These are phyloP conservation scores for Cicer pinnatifidum DNA, from an alignment of 306 rosid genomes.

Conservation along the genomic window DNA sequence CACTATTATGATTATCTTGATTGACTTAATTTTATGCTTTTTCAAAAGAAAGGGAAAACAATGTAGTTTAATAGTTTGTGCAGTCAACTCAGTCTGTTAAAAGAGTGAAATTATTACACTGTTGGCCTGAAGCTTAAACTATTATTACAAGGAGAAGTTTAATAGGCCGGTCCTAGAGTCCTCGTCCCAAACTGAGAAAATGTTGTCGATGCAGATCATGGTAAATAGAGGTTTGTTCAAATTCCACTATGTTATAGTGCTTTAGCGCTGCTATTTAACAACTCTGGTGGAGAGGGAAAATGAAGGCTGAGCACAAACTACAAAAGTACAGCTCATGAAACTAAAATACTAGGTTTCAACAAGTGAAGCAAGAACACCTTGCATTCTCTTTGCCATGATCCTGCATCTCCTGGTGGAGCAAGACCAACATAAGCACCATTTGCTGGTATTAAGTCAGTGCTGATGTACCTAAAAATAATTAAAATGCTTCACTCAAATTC, in stretches of 20 bases:
- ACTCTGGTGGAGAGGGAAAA: background rate
- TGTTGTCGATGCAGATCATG: no score
- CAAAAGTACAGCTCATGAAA: slow-evolving; percentile 39
- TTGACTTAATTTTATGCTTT: slow-evolving; percentile 22
- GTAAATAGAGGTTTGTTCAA: no score
- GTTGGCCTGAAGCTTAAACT: slow-evolving; percentile 15
- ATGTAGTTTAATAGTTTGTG: slow-evolving; percentile 7
- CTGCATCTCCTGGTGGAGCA: slow-evolving; percentile 82
- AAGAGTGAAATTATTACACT: slow-evolving; percentile 17
- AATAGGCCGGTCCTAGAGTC: slow-evolving; percentile 18
- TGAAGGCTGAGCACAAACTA: slow-evolving; percentile 24
- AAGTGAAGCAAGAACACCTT: slow-evolving; percentile 58
- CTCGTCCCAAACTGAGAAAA: background rate
- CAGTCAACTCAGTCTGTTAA: slow-evolving; percentile 17
- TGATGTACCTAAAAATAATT: slow-evolving; percentile 57
- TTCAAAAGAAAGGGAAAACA: slow-evolving; percentile 31
- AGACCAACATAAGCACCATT: slow-evolving; percentile 76
- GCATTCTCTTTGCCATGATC: slow-evolving; percentile 93
- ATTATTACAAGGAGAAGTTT: slow-evolving; percentile 11
- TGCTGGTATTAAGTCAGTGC: slow-evolving; percentile 56
- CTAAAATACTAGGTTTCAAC: slow-evolving; percentile 40
- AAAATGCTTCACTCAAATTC: slow-evolving; percentile 30
- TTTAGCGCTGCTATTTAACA: no score
- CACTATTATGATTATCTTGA: slow-evolving; percentile 32
- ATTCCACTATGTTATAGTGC: no score